Evolutionary conservation across 805 yeast species (phyloP).

Genomic region (Hanseniaspora pseudoguilliermondii): DNA sequence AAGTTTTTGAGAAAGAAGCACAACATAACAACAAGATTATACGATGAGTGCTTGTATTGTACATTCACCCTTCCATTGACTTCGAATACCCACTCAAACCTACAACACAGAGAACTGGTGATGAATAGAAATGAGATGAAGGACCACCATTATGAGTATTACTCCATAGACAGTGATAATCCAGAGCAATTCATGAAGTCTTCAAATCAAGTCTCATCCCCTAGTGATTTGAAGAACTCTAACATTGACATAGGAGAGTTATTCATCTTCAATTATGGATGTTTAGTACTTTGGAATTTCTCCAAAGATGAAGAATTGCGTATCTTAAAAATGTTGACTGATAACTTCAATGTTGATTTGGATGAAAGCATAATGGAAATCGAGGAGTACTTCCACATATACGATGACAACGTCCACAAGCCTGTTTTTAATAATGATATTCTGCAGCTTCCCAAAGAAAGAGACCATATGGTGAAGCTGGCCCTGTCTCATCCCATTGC

Average conservation of each 20-base stretch:
- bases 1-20: slow-evolving; percentile 57
- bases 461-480: slow-evolving; percentile 77
- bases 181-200: slow-evolving; percentile 1
- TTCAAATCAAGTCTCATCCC: not conserved
- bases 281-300: slow-evolving; percentile 96
- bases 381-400: slow-evolving; percentile 49
- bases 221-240: slow-evolving; percentile 16
- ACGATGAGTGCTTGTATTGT: slow-evolving; percentile 77
- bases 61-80: slow-evolving; percentile 70
- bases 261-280: slow-evolving; percentile 83
- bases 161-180: slow-evolving; percentile 30
- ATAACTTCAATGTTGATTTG: slow-evolving; percentile 41
- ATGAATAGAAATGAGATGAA: slow-evolving; percentile 72
- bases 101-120: slow-evolving; percentile 30
- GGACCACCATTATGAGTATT: slow-evolving; percentile 86
- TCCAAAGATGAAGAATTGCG: slow-evolving; percentile 87
- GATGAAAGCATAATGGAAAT: slow-evolving; percentile 66
- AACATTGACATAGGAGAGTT: slow-evolving; percentile 55
- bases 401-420: slow-evolving; percentile 44
- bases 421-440: slow-evolving; percentile 84
- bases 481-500: slow-evolving; percentile 95
- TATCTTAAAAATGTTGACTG: slow-evolving; percentile 44
- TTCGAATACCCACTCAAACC: slow-evolving; percentile 58
- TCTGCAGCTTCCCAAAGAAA: slow-evolving; percentile 74
- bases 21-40: slow-evolving; percentile 71